phyloP scores from a whole-genome alignment of 2,329 filamentous ascomycete genomes.

The Trichoderma citrinoviride region DNA sequence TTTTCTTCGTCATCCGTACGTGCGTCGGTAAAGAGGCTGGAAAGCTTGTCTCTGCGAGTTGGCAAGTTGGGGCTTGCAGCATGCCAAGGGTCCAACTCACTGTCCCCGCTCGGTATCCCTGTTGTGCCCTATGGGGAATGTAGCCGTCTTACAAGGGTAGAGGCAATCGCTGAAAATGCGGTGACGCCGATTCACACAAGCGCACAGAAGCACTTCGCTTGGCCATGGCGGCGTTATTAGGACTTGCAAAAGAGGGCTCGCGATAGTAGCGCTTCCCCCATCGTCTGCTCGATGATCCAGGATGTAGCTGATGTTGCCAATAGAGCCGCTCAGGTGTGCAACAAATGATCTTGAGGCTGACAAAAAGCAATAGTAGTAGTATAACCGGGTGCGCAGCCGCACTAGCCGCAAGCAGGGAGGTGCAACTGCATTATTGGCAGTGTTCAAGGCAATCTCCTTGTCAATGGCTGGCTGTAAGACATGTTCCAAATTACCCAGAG shows the following conservation, averaged over 20 bases:
- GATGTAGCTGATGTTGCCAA: background rate
- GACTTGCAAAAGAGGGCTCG: background rate
- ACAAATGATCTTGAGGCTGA: background rate
- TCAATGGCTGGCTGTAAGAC: background rate
- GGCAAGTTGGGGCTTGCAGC: slow-evolving; percentile 1
- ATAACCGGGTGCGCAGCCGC: background rate
- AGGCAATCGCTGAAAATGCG: slow-evolving; percentile 15
- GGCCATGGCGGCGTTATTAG: background rate
- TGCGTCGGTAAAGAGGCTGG: background rate
- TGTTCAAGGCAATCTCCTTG: background rate
- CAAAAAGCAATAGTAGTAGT: too few relatives aligned
- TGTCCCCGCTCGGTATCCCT: slow-evolving; percentile 7
- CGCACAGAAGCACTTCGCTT: background rate
- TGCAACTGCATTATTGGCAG: slow-evolving; percentile 11
- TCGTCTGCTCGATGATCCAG: background rate
- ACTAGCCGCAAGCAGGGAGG: slow-evolving; percentile 8
- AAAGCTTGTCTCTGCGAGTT: background rate
- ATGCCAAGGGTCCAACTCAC: slow-evolving; percentile 12
- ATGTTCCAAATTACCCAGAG: slow-evolving; percentile 3
- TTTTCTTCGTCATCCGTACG: background rate
- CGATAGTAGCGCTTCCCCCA: background rate
- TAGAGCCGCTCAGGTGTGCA: background rate
- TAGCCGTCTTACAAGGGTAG: slow-evolving; percentile 2
- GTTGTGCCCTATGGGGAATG: slow-evolving; percentile 14
- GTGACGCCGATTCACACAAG: slow-evolving; percentile 13